Conservation (phyloP, 805 yeast genomes). For the Myxozyma melibiosi region DNA sequence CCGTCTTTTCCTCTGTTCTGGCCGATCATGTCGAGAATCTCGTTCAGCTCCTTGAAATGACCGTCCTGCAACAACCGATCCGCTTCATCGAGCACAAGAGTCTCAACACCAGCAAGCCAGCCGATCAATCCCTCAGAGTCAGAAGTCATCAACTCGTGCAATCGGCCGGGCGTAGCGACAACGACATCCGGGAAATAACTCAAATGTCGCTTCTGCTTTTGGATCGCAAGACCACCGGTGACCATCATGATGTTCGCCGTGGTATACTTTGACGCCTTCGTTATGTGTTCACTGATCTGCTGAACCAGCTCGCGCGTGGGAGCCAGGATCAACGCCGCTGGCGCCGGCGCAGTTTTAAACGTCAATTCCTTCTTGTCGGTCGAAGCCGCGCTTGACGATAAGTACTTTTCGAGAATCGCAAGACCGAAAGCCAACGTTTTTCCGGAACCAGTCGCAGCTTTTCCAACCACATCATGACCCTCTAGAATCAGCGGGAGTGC, state of each 20-base stretch:
- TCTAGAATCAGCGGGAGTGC: constrained; percentile 73
- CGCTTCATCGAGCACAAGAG: constrained; percentile 87
- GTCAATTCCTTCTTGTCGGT: constrained; percentile 23
- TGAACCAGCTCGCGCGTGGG: constrained; percentile 97
- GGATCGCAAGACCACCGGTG: constrained; percentile 95
- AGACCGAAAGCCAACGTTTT: constrained; percentile 94
- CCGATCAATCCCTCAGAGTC: constrained; percentile 47
- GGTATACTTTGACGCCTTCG: constrained; percentile 48
- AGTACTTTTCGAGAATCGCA: constrained; percentile 75
- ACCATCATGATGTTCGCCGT: constrained; percentile 67
- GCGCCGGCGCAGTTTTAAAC: constrained; percentile 44
- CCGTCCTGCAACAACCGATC: constrained; percentile 94
- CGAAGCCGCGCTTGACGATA: constrained; percentile 33
- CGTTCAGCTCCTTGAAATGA: constrained; percentile 90
- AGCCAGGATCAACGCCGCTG: constrained; percentile 80
- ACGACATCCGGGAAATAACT: constrained; percentile 69
- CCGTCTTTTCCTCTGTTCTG: constrained; percentile 45
- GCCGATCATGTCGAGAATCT: constrained; percentile 66
- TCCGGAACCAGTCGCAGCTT: constrained; percentile 98
- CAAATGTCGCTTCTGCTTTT: constrained; percentile 84
- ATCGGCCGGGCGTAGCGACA: constrained; percentile 95
- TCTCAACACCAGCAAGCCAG: constrained; percentile 49
- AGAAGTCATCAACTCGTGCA: constrained; percentile 69
- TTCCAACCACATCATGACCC: constrained; percentile 86
- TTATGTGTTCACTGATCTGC: constrained; percentile 84